Evolutionary conservation across 305 asterid genomes (phyloP).

Genomic region (Rubia balearica): DNA sequence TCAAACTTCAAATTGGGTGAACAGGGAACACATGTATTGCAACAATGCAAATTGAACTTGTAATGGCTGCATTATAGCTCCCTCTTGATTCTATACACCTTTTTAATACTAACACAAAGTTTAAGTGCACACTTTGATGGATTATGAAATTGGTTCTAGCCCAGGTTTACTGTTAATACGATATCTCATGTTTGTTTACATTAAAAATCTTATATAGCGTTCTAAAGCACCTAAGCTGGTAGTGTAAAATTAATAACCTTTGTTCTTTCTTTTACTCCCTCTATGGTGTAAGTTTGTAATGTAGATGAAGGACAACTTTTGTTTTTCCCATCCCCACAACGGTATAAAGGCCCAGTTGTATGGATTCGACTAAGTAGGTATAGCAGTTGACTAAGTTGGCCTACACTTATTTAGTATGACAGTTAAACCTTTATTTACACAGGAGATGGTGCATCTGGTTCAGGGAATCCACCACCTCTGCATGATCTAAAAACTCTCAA

Average conservation of each 20-base stretch:
- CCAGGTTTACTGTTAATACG: not conserved
- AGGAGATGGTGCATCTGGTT: conserved; percentile 30
- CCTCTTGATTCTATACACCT: not conserved
- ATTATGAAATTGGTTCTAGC: conserved; percentile 1
- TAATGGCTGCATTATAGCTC: not conserved
- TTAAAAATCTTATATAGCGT: not conserved
- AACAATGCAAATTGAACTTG: not conserved
- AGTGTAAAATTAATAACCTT: not conserved
- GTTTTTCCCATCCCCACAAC: not conserved
- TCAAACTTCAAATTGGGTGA: not conserved
- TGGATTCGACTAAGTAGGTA: not conserved
- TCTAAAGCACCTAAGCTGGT: not conserved
- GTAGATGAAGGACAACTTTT: not conserved
- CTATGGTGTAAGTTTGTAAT: not conserved
- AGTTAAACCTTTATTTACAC: conserved; percentile 16
- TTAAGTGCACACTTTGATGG: not conserved
- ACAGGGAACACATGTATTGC: conserved; percentile 3
- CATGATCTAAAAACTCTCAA: conserved; percentile 47
- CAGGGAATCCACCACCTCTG: conserved; percentile 27
- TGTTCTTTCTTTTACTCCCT: not conserved
- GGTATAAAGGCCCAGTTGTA: not conserved
- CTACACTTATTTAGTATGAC: not conserved
- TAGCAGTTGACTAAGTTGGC: not conserved
- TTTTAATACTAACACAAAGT: not conserved
- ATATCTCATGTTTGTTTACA: conserved; percentile 4